Base-by-base conservation (phyloP, 78 protist species). In the Planoprotostelium fungivorum region DNA sequence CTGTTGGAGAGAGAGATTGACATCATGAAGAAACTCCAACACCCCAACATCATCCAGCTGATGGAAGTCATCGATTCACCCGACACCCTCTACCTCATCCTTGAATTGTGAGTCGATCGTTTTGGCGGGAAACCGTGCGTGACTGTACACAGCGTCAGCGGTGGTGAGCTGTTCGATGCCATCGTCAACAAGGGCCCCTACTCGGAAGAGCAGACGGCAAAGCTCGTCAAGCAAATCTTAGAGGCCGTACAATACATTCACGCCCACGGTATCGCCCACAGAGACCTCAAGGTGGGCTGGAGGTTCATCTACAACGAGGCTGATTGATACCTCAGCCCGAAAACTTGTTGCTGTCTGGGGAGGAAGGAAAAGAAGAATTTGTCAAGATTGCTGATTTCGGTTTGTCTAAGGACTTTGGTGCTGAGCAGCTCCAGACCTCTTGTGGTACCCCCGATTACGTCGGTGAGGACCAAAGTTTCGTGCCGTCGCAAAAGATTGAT, bases 401-500 rank as follows among this genome's bases (percentile, higher is more conserved):
- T 85, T 38, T 94, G 0, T 87, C 91, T n/a, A 94, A 94, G 84
- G 89, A 87, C 35, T 94, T 94, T 87, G 92, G 87, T 28, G 96
- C 91, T 86, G 96, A 94, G 31, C 91, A 86, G 29, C 63, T 94
- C 38, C 90, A 92, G 83, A 94, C 96, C 31, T 86, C 94, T 35
- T 94, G 96, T 38, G 96, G 96, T 63, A 94, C 96, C 1, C 96
- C 96, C 89, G 96, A 91, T 88, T 94, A 88, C 38, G 94, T 89
- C 34, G 63, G 37, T 87, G 35, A 25, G 63, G 23, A 36, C 34
- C 1, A 9, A 25, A 1, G 9, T 36, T 1, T 36, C 23, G 31
- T 34, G 23, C 88, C 31, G 37, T 35, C 35, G 63, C 16, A 29
- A 35, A 5, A 35, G 39, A 28, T n/a, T 87, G 37, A 28, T 29